phyloP scores from a whole-genome alignment of 2,329 filamentous ascomycete species.

The Sporothrix sp. region DNA sequence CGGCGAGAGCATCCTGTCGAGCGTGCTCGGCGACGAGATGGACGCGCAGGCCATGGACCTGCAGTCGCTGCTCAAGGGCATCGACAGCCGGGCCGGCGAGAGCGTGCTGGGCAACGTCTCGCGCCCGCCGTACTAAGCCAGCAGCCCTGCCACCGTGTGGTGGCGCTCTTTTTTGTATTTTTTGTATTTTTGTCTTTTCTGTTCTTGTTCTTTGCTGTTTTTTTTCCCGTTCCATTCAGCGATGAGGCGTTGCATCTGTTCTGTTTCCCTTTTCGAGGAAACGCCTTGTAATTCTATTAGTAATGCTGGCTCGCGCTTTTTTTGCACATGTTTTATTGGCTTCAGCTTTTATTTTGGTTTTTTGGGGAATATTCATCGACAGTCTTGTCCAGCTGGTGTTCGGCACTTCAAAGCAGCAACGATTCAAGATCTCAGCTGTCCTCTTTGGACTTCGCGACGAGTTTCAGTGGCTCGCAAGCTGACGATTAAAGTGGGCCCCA shows the following conservation, averaged over 20 bases:
- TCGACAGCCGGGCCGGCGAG: slow-evolving; percentile 40
- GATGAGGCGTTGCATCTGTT: neutral
- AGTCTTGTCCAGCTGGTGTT: neutral
- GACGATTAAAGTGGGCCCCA: neutral
- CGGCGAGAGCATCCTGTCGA: slow-evolving; percentile 27
- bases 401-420: neutral
- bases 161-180: neutral
- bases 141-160: too few relatives aligned
- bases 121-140: slow-evolving; percentile 43
- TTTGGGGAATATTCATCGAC: neutral
- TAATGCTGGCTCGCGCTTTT: slow-evolving; percentile 3
- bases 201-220: neutral
- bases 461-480: too few relatives aligned
- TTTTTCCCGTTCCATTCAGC: neutral
- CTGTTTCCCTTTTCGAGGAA: neutral
- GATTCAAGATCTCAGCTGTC: too few relatives aligned
- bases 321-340: neutral
- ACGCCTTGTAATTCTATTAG: slow-evolving; percentile 3
- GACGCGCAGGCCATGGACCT: slow-evolving; percentile 35
- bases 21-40: slow-evolving; percentile 25
- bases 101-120: slow-evolving; percentile 36
- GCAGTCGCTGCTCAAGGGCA: slow-evolving; percentile 39
- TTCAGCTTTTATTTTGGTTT: neutral
- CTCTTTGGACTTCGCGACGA: too few relatives aligned
- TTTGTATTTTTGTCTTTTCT: neutral